Evolutionary conservation across 495 filamentous ascomycete species (phyloP).

Genomic region (Cudoniella acicularis): DNA sequence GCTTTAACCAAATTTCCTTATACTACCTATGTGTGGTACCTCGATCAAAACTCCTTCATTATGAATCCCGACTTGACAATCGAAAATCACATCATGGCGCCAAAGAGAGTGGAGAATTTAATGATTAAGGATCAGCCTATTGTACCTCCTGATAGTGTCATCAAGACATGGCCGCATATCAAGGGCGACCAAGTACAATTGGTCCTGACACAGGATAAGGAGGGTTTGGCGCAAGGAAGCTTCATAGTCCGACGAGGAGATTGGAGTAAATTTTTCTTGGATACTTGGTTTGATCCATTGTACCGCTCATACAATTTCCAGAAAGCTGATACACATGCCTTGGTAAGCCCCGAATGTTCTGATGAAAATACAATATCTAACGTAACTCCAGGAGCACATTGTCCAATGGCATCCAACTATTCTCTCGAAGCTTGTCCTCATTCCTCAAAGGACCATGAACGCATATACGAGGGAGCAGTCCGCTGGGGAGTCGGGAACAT

Average conservation of each 20-base stretch:
- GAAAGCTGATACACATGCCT: constrained; percentile 86
- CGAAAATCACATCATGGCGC: constrained; percentile 64
- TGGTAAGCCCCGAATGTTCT: constrained; percentile 54
- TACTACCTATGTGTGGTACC: constrained; percentile 76
- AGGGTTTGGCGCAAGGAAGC: constrained; percentile 72
- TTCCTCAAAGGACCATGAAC: constrained; percentile 80
- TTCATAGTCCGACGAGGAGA: constrained; percentile 80
- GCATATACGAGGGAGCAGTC: constrained; percentile 51
- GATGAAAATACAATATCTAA: background rate
- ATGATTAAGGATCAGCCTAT: constrained; percentile 85
- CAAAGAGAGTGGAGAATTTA: constrained; percentile 61
- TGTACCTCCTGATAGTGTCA: constrained; percentile 93
- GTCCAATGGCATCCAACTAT: constrained; percentile 99
- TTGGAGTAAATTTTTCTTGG: constrained; percentile 89
- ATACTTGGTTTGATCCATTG: constrained; percentile 94
- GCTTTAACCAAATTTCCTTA: constrained; percentile 77
- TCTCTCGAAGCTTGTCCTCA: constrained; percentile 76
- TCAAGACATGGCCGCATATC: constrained; percentile 87
- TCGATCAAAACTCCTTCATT: constrained; percentile 79
- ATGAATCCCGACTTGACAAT: constrained; percentile 78
- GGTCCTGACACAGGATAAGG: constrained; percentile 78
- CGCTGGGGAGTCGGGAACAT: constrained; percentile 45
- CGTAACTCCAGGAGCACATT: constrained; percentile 68
- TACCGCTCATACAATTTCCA: constrained; percentile 94
- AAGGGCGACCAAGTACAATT: constrained; percentile 74